Conservation (phyloP, 306 rosid species). For the peach (Prunus persica) region DNA sequence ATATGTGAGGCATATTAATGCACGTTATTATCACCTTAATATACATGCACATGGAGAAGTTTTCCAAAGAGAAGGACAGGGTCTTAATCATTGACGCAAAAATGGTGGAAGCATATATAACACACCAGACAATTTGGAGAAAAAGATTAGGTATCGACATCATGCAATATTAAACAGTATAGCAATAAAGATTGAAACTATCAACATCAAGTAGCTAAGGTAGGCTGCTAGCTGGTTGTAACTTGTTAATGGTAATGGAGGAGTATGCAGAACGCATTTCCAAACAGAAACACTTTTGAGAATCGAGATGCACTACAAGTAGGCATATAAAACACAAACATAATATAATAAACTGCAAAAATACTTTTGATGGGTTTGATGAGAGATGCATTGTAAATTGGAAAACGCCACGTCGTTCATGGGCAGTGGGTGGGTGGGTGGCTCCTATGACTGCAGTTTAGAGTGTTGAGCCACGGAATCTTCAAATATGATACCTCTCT, state of each 20-base stretch:
- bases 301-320: no score
- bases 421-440: not conserved
- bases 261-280: slow-evolving; percentile 1
- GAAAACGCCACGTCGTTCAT: not conserved
- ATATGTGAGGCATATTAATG: not conserved
- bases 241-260: slow-evolving; percentile 7
- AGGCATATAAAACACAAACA: not conserved
- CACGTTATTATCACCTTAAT: not conserved
- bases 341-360: not conserved
- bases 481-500: not conserved
- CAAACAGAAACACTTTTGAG: not conserved
- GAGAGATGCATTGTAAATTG: not conserved
- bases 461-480: not conserved
- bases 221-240: not conserved
- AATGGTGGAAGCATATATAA: not conserved
- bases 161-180: not conserved
- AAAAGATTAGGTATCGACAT: not conserved
- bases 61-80: not conserved
- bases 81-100: not conserved
- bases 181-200: no score
- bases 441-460: no score
- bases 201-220: not conserved
- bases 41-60: not conserved
- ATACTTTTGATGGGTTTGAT: not conserved
- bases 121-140: not conserved